Evolutionary conservation across 495 filamentous ascomycete genomes (phyloP).

Genomic region (Glarea lozoyensis): DNA sequence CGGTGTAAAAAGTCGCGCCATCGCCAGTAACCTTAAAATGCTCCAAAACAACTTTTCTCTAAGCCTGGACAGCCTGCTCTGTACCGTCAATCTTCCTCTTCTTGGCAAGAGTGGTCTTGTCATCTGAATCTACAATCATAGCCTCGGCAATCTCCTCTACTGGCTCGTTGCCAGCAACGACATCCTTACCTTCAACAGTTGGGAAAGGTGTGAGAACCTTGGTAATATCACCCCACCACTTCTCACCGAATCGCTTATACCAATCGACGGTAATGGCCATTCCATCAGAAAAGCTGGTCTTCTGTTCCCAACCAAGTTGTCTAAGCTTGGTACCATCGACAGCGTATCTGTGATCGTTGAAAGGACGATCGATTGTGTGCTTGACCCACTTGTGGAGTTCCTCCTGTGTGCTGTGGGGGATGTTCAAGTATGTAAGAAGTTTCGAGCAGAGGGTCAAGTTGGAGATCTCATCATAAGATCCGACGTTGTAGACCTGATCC

Average conservation of each 20-base stretch:
- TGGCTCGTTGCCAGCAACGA: constrained; percentile 39
- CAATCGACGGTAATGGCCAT: constrained; percentile 58
- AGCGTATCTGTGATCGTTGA: constrained; percentile 63
- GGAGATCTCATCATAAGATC: constrained; percentile 57
- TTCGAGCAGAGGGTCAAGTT: constrained; percentile 49
- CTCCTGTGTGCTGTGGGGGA: constrained; percentile 31
- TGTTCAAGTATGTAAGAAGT: constrained; percentile 44
- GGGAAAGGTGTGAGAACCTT: constrained; percentile 51
- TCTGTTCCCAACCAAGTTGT: constrained; percentile 58
- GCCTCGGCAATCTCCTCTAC: constrained; percentile 30
- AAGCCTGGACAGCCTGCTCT: not conserved
- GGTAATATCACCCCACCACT: constrained; percentile 70
- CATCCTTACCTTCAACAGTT: constrained; percentile 38
- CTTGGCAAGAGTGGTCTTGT: constrained; percentile 19
- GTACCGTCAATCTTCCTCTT: constrained; percentile 17
- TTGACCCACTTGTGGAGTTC: constrained; percentile 46
- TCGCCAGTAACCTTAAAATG: no score
- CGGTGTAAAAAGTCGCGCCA: no score
- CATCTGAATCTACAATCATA: constrained; percentile 19
- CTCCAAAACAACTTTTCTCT: no score
- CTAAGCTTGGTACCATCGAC: constrained; percentile 58
- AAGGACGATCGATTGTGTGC: constrained; percentile 61
- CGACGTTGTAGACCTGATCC: constrained; percentile 67
- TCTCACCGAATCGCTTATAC: constrained; percentile 52
- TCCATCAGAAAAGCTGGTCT: constrained; percentile 51